A percentile compares a stretch with the other conserved stretches of the same genome.
phyloP scores from a whole-genome alignment of 2,329 filamentous ascomycete genomes.

The Myriosclerotinia curreyana region DNA sequence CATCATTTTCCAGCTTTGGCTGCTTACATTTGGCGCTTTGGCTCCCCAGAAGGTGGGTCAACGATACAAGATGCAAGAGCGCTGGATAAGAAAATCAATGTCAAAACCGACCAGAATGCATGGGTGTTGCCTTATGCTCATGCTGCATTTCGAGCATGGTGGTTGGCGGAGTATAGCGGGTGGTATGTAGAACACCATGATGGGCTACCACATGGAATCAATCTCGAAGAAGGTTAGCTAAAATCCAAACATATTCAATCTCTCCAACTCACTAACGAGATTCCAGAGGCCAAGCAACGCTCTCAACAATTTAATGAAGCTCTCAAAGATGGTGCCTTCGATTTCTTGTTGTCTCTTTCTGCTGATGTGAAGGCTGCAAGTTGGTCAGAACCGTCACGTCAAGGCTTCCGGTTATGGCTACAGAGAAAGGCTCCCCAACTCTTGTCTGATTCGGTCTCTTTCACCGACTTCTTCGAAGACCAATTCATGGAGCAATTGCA shows the following conservation, averaged over 20 bases:
- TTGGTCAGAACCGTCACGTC: slow-evolving; percentile 84
- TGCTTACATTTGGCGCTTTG: slow-evolving; percentile 72
- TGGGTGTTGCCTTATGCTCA: slow-evolving; percentile 76
- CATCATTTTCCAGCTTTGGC: slow-evolving; percentile 82
- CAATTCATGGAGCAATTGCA: slow-evolving; percentile 80
- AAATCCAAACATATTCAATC: not conserved
- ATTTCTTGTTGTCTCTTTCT: slow-evolving; percentile 83
- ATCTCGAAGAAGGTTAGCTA: slow-evolving; percentile 56
- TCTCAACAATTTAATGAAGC: slow-evolving; percentile 72
- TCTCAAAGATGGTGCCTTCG: slow-evolving; percentile 84
- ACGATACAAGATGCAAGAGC: slow-evolving; percentile 66
- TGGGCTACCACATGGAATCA: slow-evolving; percentile 56
- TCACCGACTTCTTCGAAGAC: slow-evolving; percentile 68
- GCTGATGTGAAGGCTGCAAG: slow-evolving; percentile 76
- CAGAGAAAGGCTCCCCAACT: slow-evolving; percentile 75
- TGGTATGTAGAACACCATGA: slow-evolving; percentile 74
- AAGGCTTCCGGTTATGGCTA: slow-evolving; percentile 76
- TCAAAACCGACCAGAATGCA: slow-evolving; percentile 60
- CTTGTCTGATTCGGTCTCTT: slow-evolving; percentile 62
- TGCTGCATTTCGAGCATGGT: slow-evolving; percentile 76
- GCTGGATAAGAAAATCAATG: slow-evolving; percentile 66
- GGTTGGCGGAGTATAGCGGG: slow-evolving; percentile 90
- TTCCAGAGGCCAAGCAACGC: slow-evolving; percentile 63
- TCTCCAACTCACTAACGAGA: slow-evolving; percentile 19
- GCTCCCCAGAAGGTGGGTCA: slow-evolving; percentile 69